Evolutionary conservation across 2,329 filamentous ascomycete genomes (phyloP), one percentile per base, ranked within the genome.

Genomic region (Dendryphion nanum): DNA sequence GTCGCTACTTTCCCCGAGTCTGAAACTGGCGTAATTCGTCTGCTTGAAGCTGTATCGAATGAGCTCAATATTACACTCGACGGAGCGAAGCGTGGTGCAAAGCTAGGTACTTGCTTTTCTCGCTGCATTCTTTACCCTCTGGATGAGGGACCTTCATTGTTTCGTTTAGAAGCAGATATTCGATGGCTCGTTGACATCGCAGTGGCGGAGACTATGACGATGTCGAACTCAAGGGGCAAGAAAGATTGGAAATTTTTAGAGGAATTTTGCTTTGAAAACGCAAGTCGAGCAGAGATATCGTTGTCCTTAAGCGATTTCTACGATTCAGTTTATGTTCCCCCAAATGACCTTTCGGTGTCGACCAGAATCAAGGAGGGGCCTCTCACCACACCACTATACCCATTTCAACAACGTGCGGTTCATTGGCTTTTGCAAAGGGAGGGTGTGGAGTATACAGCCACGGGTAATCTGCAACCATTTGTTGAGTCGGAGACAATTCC

Each of bases 351-450:
- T 6, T 33, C 55, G 6, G 43, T 63, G 2, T 57, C 64, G 6
- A 47, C 51, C 2, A 49, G 53, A 5, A 60, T 68, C 8, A 49
- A 56, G n/a, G 43, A 55, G 5, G 48, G 48, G 14, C 28, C 60
- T 16, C 23, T 50, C 2, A 53, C 60, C 2, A 63, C 79, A 1
- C 68, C 65, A 0, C 65, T 89, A 0, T 89, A 81, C 55, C 85
- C 84, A 0, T 90, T 89, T 42, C 86, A 90, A 60, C 78, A 79
- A 38, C 71, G 84, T 42, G 78, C 84, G 2, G 71, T 89, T 2
- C 73, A 81, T 33, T 91, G 86, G 86, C 69, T 89, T 41, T 61
- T 90, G 31, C 65, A 67, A 29, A 75, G 82, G 31, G 86, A 91
- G 65, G 80, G 81, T 4, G 74, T 80, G 3, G 57, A 67, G 16